Evolutionary conservation across 2,329 filamentous ascomycete species (phyloP), one percentile per base, ranked within the genome.

Genomic region (Thyridium curvatum): DNA sequence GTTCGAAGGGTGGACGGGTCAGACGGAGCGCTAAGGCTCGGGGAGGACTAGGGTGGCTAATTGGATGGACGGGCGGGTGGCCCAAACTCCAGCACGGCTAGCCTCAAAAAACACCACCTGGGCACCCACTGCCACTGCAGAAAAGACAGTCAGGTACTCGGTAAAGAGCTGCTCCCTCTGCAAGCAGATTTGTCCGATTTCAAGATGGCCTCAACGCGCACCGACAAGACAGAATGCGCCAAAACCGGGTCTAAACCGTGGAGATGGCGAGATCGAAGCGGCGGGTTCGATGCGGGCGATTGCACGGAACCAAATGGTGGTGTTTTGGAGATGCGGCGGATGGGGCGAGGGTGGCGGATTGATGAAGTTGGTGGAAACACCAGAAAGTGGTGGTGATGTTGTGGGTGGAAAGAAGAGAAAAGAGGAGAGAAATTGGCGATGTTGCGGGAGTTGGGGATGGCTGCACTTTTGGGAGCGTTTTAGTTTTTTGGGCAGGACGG

Each of bases 381-480:
- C 52, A 48, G 37, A 56, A 57, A 55, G 50, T 40, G 41, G 39
- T 40, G 46, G 51, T 51, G 51, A 47, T 53, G 50, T 58, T 50
- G 55, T 62, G 56, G 51, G 55, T 58, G 52, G 57, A 53, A 56
- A 58, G 57, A 55, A 51, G 53, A 49, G 48, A 48, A 54, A 53
- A 48, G 50, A 52, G 51, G 46, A 53, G 48, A 46, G 40, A 46
- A 52, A 26, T 6, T 26, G 6, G 57, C 51, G 50, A 50, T 52
- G 53, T 52, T 51, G 50, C 56, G 55, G 47, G 52, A 47, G 51
- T 56, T 63, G 66, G 69, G 66, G 68, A 74, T 71, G 66, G 64
- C 64, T 70, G 66, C 65, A 60, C 63, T 68, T 69, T 71, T 66
- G 63, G 35, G 37, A 41, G 59, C 60, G 57, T 59, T 63, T 63